Base-by-base conservation (phyloP, 2,329 filamentous ascomycete species). In the Penicillium crustosum region DNA sequence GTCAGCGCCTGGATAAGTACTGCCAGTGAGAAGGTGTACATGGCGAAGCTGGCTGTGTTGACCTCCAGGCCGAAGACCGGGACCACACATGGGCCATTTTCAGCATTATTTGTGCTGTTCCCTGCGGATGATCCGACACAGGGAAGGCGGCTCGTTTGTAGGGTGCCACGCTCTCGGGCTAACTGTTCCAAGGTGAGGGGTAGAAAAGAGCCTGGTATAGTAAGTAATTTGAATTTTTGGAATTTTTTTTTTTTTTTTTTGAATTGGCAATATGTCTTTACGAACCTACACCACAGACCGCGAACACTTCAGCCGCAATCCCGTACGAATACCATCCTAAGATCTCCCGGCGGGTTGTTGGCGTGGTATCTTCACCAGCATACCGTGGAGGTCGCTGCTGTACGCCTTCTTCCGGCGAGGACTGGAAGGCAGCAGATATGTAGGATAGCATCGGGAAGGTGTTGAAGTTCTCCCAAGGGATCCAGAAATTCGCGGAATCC, bases 231-330 rank as follows among this genome's bases (percentile, higher is more conserved):
- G 35, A 15, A 2, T 23, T 10, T 5, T 19, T 33, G 10, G n/a
- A n/a, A 31, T 12, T 36, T n/a, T 21, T 5, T 1, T 12, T 8
- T 5, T 25, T 25, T 25, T 31, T 12, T 31, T 33, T 33, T 2
- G 12, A 12, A 1, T 13, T 19, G 12, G 4, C 3, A 2, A 31
- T 17, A 7, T 36, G 27, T 2, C 35, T 27, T 27, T n/a, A 65
- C 70, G 53, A 61, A 73, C 91, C 86, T 59, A 89, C 82, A 39
- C 86, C 92, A 73, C 92, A 96, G 53, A 97, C 90, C 19, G 95
- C 91, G 73, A 96, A 97, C 50, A 94, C 92, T 77, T 97, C 93
- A 25, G 92, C 91, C n/a, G 93, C 93, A 77, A 95, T 96, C 25
- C 89, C 89, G 75, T 97, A 96, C 70, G 88, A 87, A 75, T 96